Evolutionary conservation across 176 grass and related monocot genomes (phyloP).

Genomic region (Oryza rufipogon): DNA sequence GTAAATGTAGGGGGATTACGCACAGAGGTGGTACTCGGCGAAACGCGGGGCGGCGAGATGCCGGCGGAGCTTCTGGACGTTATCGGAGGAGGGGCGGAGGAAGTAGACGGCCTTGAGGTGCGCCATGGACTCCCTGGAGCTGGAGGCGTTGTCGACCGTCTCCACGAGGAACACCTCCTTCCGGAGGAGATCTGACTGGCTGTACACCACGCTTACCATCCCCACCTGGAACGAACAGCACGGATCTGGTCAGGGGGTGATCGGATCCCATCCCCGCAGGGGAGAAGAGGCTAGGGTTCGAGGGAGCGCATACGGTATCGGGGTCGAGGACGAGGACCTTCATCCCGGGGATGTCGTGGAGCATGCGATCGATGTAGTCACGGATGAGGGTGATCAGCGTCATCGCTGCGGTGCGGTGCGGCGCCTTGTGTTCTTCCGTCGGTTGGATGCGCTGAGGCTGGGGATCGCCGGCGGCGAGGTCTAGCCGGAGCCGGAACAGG

Average conservation of each 20-base stretch:
- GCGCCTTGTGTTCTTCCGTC: neutral
- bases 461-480: conserved; percentile 30
- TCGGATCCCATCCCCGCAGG: neutral
- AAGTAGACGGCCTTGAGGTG: conserved; percentile 97
- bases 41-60: conserved; percentile 81
- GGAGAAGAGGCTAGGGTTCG: conserved; percentile 20
- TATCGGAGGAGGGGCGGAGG: conserved; percentile 78
- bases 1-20: conserved; percentile 17
- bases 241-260: conserved; percentile 30
- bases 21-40: conserved; percentile 92
- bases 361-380: conserved; percentile 95
- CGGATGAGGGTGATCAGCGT: conserved; percentile 71
- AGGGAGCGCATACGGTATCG: conserved; percentile 52
- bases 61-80: conserved; percentile 87
- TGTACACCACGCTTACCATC: conserved; percentile 96
- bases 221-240: conserved; percentile 58
- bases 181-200: conserved; percentile 87
- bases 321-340: conserved; percentile 93
- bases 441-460: neutral
- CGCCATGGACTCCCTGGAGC: conserved; percentile 82
- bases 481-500: neutral
- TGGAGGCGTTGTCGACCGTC: conserved; percentile 82
- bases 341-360: conserved; percentile 95
- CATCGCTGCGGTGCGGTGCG: conserved; percentile 40
- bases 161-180: conserved; percentile 98